Base-by-base conservation (phyloP, 306 rosid species). In the Potentilla sterilis region DNA sequence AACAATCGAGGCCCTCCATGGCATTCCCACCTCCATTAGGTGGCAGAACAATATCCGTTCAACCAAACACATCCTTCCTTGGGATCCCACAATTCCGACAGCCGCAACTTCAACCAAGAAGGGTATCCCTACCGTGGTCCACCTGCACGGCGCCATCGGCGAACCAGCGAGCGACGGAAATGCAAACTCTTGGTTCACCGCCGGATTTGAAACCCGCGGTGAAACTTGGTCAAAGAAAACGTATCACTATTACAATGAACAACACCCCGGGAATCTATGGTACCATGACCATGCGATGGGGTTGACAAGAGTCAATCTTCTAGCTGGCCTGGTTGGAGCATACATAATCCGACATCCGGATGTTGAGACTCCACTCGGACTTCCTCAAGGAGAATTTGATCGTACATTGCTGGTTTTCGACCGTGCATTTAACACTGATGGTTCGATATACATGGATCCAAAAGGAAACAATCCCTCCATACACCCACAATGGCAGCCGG, bases 211-310 rank as follows among this genome's bases (percentile, higher is more conserved):
- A n/a, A 6, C 67, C 0, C 87, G 54, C 21, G 96, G 92, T 4
- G 88, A 89, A 57, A 67, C 91, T 1, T 93, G 93, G 93, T 49
- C 81, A 3, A 75, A 70, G 0, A 38, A 77, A 46, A 87, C 73
- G 5, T 89, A 87, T 72, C 91, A 75, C 70, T 93, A 93, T 43
- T 43, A 73, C 13, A 90, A 93, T 69, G 61, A 79, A 3, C 98
- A 93, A 24, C 98, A 90, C 0, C 98, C 98, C 0, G 96, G 98
- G 5, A 93, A 74, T 35, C 76, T 93, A 19, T 93, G 98, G 98
- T 93, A 90, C 76, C 98, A 93, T 43, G 98, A 93, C 55, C 98
- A 93, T 24, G 85, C 98, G 43, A 83, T 90, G 91, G 96, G 98
- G 12, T 84, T 90, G 86, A 90, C 96, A 3, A 61, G 96, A 38